These are phyloP conservation scores for Singerocomus rubriflavus DNA, from an alignment of 1,284 basidiomycete genomes.

Conservation along the genomic window DNA sequence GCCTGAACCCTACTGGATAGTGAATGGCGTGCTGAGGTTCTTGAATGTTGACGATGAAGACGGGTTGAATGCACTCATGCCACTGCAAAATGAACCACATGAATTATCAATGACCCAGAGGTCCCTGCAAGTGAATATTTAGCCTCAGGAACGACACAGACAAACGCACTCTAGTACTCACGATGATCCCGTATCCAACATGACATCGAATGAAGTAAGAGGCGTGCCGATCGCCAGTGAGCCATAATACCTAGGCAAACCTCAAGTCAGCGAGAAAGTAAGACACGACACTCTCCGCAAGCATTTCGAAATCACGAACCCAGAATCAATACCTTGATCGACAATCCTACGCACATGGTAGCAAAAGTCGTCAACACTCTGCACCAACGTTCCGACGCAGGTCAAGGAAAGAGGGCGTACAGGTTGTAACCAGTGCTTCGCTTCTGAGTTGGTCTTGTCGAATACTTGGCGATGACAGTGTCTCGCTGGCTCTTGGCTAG, in stretches of 20 bases:
- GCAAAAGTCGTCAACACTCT: conserved; percentile 6
- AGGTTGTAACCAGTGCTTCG: conserved; percentile 31
- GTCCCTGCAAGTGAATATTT: conserved; percentile 15
- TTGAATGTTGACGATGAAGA: conserved; percentile 29
- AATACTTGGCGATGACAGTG: conserved; percentile 21
- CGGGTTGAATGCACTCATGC: conserved; percentile 16
- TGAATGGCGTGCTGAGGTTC: conserved; percentile 19
- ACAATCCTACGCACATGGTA: conserved; percentile 18
- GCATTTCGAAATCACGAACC: conserved; percentile 14
- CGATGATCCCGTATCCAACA: conserved; percentile 60
- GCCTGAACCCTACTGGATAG: conserved; percentile 27
- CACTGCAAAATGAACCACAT: conserved; percentile 17
- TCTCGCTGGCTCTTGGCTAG: conserved; percentile 30
- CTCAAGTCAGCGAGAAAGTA: conserved; percentile 3
- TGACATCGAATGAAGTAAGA: conserved; percentile 36
- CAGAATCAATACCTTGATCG: conserved; percentile 28
- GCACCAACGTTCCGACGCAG: neutral
- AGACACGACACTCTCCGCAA: neutral
- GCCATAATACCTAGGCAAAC: conserved; percentile 35
- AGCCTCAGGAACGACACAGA: neutral
- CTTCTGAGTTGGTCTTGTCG: conserved; percentile 8
- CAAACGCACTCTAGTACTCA: conserved; percentile 17
- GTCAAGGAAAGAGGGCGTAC: conserved; percentile 11
- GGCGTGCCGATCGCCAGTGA: conserved; percentile 43
- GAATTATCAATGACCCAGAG: conserved; percentile 23